Evolutionary conservation across 495 filamentous ascomycete species (phyloP).

Genomic region (Aspergillus conjunctus): DNA sequence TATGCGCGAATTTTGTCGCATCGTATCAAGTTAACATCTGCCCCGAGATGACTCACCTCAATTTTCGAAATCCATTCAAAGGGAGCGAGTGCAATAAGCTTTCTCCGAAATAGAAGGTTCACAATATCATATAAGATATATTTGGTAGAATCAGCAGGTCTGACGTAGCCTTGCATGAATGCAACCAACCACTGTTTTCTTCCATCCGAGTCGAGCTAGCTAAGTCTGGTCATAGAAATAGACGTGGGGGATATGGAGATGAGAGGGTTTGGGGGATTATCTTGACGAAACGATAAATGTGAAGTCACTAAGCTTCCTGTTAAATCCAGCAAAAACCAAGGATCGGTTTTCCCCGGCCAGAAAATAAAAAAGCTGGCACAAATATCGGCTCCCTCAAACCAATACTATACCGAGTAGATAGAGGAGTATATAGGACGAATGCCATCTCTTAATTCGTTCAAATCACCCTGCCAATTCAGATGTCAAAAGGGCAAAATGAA

Average conservation of each 20-base stretch:
- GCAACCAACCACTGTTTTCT: not conserved
- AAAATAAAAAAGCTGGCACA: not conserved
- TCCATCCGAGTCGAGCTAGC: not conserved
- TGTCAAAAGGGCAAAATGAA: not conserved
- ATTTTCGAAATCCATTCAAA: not conserved
- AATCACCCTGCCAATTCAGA: not conserved
- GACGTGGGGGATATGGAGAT: not conserved
- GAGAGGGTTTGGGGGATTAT: not conserved
- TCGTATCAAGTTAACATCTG: not conserved
- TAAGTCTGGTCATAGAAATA: not conserved
- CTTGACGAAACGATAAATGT: not conserved
- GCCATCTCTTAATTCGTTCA: not conserved
- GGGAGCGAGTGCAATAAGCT: not conserved
- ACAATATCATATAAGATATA: no score
- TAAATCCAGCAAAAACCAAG: not conserved
- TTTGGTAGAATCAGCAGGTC: not conserved
- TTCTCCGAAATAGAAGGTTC: no score
- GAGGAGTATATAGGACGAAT: not conserved
- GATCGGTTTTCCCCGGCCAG: not conserved
- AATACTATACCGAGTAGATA: no score
- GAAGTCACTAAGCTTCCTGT: not conserved
- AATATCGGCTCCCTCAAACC: not conserved
- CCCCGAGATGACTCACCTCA: not conserved
- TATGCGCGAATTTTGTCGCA: constrained; percentile 2
- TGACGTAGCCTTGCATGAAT: constrained; percentile 9